Percentiles rank a stretch among this genome's conserved stretches.
Conservation (phyloP, 2,329 filamentous ascomycete genomes). For the Nannizziopsis arthrosporioides region DNA sequence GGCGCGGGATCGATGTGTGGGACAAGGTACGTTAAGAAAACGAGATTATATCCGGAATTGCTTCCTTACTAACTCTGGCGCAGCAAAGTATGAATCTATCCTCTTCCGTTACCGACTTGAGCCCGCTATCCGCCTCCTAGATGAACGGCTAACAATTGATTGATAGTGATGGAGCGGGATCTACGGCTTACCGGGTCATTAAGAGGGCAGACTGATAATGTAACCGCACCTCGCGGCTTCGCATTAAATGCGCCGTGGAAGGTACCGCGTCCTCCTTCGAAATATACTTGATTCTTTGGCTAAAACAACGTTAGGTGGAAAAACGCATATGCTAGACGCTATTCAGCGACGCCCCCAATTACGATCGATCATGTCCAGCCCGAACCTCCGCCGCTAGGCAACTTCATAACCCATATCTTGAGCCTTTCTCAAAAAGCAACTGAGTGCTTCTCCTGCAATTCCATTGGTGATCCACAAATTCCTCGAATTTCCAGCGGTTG, state of each 20-base stretch:
- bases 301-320: conserved; percentile 25
- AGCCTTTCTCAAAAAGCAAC: neutral
- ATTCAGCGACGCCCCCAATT: conserved; percentile 2
- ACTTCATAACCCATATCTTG: neutral
- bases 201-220: conserved; percentile 51
- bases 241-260: conserved; percentile 58
- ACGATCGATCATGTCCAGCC: conserved; percentile 2
- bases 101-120: neutral
- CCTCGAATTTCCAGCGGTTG: conserved; percentile 40
- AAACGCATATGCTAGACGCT: conserved; percentile 28
- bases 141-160: conserved; percentile 10
- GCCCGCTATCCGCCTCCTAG: neutral
- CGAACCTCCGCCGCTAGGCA: neutral
- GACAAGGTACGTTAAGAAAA: conserved; percentile 44
- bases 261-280: conserved; percentile 32
- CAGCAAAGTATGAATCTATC: conserved; percentile 42
- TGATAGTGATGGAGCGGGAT: conserved; percentile 56
- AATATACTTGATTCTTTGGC: neutral
- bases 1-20: conserved; percentile 52
- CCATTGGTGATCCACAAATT: conserved; percentile 41
- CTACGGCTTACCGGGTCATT: conserved; percentile 49
- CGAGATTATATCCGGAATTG: neutral
- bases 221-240: conserved; percentile 49
- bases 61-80: conserved; percentile 9
- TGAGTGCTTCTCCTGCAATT: conserved; percentile 19